Evolutionary conservation across 2,329 filamentous ascomycete species (phyloP), one percentile per base, ranked within the genome.

Genomic region (Drechslerella coelobrocha): DNA sequence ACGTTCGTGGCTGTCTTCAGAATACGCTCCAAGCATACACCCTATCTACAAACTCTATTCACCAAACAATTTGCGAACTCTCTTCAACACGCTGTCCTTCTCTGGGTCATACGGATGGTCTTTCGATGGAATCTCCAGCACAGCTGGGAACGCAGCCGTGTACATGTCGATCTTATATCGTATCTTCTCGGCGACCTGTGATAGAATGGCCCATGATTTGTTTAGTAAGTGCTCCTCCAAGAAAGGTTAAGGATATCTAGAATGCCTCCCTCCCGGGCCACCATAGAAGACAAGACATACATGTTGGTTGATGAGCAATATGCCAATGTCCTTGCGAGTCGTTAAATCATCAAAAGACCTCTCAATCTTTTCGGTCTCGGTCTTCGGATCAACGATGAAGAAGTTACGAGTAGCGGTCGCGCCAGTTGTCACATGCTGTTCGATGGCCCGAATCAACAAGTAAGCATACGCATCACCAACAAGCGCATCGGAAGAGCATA

Each of bases 81-180:
- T 85, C 81, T 92, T 90, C 81, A 99, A 80, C 45, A 99, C 93
- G 78, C 93, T 97, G 80, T 99, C 94, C 83, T 99, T 99, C 81
- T 99, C 94, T 0, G 94, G 94, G 77, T 99, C 93, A 78, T 99
- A 99, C 1, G 94, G 94, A 79, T 99, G 94, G 79, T 99, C 94
- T 84, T 99, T 99, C 81, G 91, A 96, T 23, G 94, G 94, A 72
- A 99, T 97, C 80, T 99, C 94, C 65, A 99, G 86, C 60, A 99
- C 85, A 21, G 92, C 89, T n/a, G 94, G 94, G 81, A 99, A 99
- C 2, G 94, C 92, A 53, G 93, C 91, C 19, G 91, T 93, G 81
- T 96, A 97, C 37, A 86, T 87, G 80, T 99, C 94, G 75, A 99
- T 89, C 72, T 88, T 87, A 78, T 93, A 86, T 79, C 94, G 87